Conservation (phyloP, 78 protist genomes). For the Dictyostelium intermedium region DNA sequence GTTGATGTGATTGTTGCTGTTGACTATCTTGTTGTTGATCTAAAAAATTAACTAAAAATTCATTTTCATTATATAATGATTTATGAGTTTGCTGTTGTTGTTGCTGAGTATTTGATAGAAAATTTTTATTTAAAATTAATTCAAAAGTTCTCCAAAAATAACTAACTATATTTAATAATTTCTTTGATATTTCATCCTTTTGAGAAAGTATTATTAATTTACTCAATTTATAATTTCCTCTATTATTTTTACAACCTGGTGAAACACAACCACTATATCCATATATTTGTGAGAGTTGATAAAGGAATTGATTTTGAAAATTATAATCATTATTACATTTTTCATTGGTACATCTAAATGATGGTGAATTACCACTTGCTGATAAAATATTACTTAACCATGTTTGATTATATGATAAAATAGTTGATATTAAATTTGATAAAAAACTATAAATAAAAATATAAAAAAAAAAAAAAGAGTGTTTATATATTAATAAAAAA, state of each 20-base stretch:
- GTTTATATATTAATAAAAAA: neutral
- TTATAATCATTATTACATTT: slow-evolving; percentile 18
- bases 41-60: neutral
- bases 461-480: neutral
- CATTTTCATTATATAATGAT: neutral
- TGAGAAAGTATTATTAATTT: slow-evolving; percentile 21
- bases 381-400: slow-evolving; percentile 36
- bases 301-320: slow-evolving; percentile 52
- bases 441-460: slow-evolving; percentile 30
- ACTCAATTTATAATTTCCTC: neutral
- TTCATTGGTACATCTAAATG: slow-evolving; percentile 43
- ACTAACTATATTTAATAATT: slow-evolving; percentile 42
- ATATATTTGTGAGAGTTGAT: slow-evolving; percentile 59
- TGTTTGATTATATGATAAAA: slow-evolving; percentile 61
- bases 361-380: neutral
- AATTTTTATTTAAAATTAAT: slow-evolving; percentile 33
- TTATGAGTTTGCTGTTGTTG: neutral
- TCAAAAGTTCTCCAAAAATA: slow-evolving; percentile 74
- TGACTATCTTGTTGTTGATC: neutral
- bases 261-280: slow-evolving; percentile 61
- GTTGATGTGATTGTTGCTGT: neutral
- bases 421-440: slow-evolving; percentile 45
- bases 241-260: slow-evolving; percentile 37
- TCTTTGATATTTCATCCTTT: slow-evolving; percentile 32
- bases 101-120: neutral